These are phyloP conservation scores for Gremmenia infestans DNA, from an alignment of 2,329 filamentous ascomycete species.

Conservation along the genomic window DNA sequence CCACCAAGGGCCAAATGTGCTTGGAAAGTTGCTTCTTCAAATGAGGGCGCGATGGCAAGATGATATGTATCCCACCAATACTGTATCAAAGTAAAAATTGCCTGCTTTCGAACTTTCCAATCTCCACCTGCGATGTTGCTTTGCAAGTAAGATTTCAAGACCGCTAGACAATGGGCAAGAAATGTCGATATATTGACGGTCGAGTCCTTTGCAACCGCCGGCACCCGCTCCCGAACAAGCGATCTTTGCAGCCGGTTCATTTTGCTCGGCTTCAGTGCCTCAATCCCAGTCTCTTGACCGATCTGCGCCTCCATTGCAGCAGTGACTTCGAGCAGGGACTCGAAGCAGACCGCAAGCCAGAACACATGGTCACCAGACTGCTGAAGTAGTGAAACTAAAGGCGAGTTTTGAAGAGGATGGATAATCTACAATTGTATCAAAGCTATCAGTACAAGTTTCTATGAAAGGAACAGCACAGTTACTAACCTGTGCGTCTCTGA, in stretches of 20 bases:
- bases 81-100: constrained; percentile 41
- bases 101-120: constrained; percentile 34
- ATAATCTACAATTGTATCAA: constrained; percentile 42
- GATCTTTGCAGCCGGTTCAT: constrained; percentile 59
- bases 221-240: constrained; percentile 47
- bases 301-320: constrained; percentile 39
- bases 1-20: constrained; percentile 48
- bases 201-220: constrained; percentile 55
- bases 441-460: constrained; percentile 30
- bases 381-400: constrained; percentile 44
- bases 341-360: constrained; percentile 51
- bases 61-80: constrained; percentile 51
- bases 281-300: constrained; percentile 36
- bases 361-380: constrained; percentile 28
- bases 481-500: constrained; percentile 43
- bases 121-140: constrained; percentile 24
- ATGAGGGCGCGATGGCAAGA: constrained; percentile 41
- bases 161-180: constrained; percentile 39
- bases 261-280: constrained; percentile 44
- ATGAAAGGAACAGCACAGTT: constrained; percentile 25
- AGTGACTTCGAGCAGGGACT: constrained; percentile 44
- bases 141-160: constrained; percentile 41
- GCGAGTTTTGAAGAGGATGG: constrained; percentile 55
- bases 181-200: constrained; percentile 52
- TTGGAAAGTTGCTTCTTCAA: constrained; percentile 61